Conservation (phyloP, 495 filamentous ascomycete genomes). For the Chaetomidium leptoderma region DNA sequence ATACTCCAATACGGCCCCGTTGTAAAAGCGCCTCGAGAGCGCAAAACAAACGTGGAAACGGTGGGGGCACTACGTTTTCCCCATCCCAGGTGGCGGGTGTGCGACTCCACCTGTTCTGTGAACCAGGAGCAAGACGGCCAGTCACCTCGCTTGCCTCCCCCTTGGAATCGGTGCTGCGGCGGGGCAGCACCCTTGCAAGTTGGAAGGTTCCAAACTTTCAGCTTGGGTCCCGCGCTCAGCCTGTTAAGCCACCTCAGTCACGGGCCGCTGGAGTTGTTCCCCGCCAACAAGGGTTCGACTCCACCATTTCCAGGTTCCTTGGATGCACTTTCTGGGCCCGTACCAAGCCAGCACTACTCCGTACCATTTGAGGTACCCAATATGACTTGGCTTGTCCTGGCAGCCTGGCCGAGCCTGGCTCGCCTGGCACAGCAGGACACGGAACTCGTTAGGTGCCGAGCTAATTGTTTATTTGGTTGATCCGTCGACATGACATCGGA, state of each 20-base stretch:
- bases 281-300: not conserved
- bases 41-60: slow-evolving; percentile 11
- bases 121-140: slow-evolving; percentile 17
- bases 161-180: slow-evolving; percentile 23
- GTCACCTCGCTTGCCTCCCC: slow-evolving; percentile 23
- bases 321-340: no score
- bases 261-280: not conserved
- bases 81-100: slow-evolving; percentile 5
- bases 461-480: no score
- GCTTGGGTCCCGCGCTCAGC: not conserved
- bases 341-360: no score
- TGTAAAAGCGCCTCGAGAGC: no score
- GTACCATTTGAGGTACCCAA: no score
- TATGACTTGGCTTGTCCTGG: no score
- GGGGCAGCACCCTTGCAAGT: slow-evolving; percentile 20
- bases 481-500: no score
- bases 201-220: slow-evolving; percentile 23
- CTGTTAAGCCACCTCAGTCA: slow-evolving; percentile 19
- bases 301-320: slow-evolving; percentile 6
- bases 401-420: no score
- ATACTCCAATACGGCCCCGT: no score
- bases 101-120: slow-evolving; percentile 7
- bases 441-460: no score
- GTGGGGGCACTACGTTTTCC: not conserved
- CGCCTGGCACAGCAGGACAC: no score